These are phyloP conservation scores for Coelastrella sp. DNA, from an alignment of 139 green algal species.

Conservation along the genomic window DNA sequence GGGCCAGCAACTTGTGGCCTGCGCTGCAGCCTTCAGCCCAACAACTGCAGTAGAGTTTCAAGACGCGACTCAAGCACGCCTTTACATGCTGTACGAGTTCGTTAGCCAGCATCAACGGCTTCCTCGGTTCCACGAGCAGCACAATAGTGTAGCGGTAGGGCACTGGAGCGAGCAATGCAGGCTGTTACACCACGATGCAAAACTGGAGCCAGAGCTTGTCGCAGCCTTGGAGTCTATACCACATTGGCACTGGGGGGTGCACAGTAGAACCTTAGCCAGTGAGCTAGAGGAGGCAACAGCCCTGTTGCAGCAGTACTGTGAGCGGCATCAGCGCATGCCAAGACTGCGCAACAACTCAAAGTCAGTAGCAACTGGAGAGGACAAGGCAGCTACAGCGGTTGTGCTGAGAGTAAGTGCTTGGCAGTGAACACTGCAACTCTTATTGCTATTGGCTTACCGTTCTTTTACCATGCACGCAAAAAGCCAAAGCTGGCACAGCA, in stretches of 20 bases:
- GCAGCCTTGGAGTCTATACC: conserved; percentile 13
- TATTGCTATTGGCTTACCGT: neutral
- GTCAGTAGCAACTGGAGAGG: neutral
- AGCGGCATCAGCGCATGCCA: neutral
- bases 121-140: neutral
- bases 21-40: neutral
- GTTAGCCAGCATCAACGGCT: neutral
- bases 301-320: neutral
- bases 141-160: conserved; percentile 24
- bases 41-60: neutral
- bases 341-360: neutral
- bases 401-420: neutral
- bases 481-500: neutral
- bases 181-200: neutral
- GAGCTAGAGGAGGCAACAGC: neutral
- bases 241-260: conserved; percentile 1
- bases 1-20: neutral
- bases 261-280: neutral
- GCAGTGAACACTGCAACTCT: neutral
- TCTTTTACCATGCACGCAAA: neutral
- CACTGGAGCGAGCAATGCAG: conserved; percentile 29
- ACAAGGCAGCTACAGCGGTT: neutral
- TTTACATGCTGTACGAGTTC: conserved; percentile 25
- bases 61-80: neutral
- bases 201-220: neutral